These are phyloP conservation scores for Dovyalis caffra DNA, from an alignment of 345 rosid species.

Conservation along the genomic window DNA sequence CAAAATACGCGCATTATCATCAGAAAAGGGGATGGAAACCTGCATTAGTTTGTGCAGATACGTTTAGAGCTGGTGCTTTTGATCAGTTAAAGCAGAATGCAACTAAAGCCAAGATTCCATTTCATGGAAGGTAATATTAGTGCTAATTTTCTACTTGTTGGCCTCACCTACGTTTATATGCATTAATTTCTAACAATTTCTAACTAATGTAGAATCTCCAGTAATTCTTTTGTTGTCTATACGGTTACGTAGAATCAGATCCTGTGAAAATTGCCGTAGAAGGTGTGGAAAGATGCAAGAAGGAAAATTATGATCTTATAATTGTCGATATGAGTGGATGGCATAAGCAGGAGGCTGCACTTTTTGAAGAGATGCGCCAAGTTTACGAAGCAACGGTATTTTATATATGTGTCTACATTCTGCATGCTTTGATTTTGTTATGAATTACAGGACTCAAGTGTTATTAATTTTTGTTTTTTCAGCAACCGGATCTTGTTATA, in stretches of 20 bases:
- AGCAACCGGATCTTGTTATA: conserved; percentile 94
- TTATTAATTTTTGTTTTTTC: conserved; percentile 17
- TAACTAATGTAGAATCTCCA: too few species aligned
- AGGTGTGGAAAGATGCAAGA: conserved; percentile 86
- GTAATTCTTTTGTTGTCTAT: too few species aligned
- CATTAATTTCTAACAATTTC: too few species aligned
- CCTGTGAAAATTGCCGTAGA: conserved; percentile 94
- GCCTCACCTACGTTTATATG: too few species aligned
- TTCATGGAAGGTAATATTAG: conserved; percentile 82
- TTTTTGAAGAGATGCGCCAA: conserved; percentile 98
- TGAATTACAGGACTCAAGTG: not conserved
- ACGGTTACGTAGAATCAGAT: conserved; percentile 89
- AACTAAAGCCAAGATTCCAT: conserved; percentile 78
- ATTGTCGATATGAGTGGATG: conserved; percentile 96
- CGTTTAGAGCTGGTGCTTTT: conserved; percentile 87
- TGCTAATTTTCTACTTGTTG: too few species aligned
- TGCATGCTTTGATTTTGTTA: not conserved
- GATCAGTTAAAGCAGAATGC: conserved; percentile 94
- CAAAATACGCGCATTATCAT: conserved; percentile 81
- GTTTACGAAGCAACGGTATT: conserved; percentile 94
- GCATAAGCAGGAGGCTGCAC: conserved; percentile 93
- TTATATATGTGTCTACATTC: not conserved
- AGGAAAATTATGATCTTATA: conserved; percentile 89
- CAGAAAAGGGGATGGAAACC: conserved; percentile 88
- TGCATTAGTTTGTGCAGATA: conserved; percentile 88